Base-by-base conservation (phyloP, 257 asterid species). In the Petunia secreta region DNA sequence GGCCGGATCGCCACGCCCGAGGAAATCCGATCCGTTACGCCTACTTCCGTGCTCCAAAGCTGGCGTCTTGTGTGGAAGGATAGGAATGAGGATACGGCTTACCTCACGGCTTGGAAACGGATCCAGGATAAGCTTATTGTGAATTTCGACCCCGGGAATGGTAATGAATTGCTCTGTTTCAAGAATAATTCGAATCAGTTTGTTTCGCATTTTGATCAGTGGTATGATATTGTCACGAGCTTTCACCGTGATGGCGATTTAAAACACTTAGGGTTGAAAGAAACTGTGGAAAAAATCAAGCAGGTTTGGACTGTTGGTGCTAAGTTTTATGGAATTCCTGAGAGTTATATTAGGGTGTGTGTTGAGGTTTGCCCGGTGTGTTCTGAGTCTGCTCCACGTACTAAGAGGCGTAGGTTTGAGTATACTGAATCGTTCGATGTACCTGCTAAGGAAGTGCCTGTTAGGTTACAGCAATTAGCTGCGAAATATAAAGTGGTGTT, bases 41-140 rank as follows among this genome's bases (percentile, higher is more conserved):
- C 96, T 4, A 79, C 86, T 6, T 65, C 97, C 0, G 94, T 96
- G 50, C 98, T 94, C 7, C 11, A 91, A 60, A 96, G 97, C 91
- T 96, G 99, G 99, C 92, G 98, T 10, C 82, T 93, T 13, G 99
- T 96, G 43, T 94, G 99, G 98, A 96, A 92, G 90, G 99, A 96
- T 84, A 91, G 99, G 6, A 96, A 91, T 80, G 98, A 92, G 90
- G 99, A 96, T 43, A 94, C 98, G 3, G 99, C 98, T 0, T 94
- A 91, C 82, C 80, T 91, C 74, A 94, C 97, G 13, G 99, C 99
- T 53, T 96, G 99, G 98, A 96, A 96, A 86, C 91, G 98, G 41
- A 92, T 96, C 75, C 99, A 96, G 91, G 99, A 96, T 80, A 94
- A 96, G 90, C 97, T 96, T 80, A 83, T 85, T 4, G 88, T 86